Base-by-base conservation (phyloP, 116 monocot genomes). In the Trichopus zeylanicus region DNA sequence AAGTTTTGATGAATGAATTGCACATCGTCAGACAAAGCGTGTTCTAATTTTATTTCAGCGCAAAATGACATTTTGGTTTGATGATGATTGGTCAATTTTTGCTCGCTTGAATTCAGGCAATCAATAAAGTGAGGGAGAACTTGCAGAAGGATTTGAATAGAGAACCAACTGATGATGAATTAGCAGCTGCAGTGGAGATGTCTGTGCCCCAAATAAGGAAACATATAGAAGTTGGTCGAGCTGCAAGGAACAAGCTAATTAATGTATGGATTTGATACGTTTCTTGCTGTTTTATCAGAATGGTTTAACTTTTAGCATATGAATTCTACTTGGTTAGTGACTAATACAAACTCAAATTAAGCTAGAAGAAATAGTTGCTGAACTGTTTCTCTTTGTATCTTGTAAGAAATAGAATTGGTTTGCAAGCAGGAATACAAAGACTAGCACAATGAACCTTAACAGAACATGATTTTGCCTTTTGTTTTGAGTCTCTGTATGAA, bases 231-330 rank as follows among this genome's bases (percentile, higher is more conserved):
- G 72, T 95, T 56, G 94, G 89, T 32, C 81, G 52, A 55, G 83
- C 94, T 29, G 86, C 94, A 28, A 80, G 94, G 55, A 95, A 89
- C 64, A 95, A 89, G 70, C 65, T 95, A 53, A 89, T 95, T 61
- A 95, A 95, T 89, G 94, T 95, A 81, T 27, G 22, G 23, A 49
- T 2, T 22, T 22, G 1, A 49, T 0, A 5, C 4, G 22, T 21
- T 24, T 49, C 48, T 21, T 38, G 3, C 15, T 38, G 9, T 38
- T 1, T 38, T 4, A 2, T 37, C 15, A 37, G 8, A 15, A 37
- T 37, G 12, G 8, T 8, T 15, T 37, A 37, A 37, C 15, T 15
- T 37, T n/a, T n/a, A n/a, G n/a, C n/a, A n/a, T n/a, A n/a, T n/a
- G n/a, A n/a, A n/a, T 5, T 33, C 32, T 33, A 8, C 32, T 33